Conservation (phyloP, 371 early-diverging fungal species). For the Zopfochytrium polystomum region DNA sequence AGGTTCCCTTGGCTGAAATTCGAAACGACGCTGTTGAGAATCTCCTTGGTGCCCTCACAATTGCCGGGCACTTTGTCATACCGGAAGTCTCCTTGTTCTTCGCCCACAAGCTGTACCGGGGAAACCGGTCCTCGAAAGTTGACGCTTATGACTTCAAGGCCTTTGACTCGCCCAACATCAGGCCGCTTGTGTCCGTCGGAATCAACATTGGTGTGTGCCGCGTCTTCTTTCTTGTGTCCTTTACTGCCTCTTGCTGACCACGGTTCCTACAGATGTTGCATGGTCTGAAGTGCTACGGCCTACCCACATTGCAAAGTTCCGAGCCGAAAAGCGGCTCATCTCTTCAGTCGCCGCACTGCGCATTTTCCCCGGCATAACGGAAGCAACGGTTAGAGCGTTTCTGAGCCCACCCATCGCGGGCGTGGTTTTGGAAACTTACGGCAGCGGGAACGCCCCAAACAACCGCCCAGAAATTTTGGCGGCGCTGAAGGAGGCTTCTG, state of each 20-base stretch:
- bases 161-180: slow-evolving; percentile 92
- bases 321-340: slow-evolving; percentile 77
- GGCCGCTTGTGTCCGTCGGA: slow-evolving; percentile 86
- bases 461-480: slow-evolving; percentile 75
- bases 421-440: slow-evolving; percentile 93
- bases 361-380: slow-evolving; percentile 93
- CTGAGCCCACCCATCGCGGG: slow-evolving; percentile 84
- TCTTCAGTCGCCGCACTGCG: slow-evolving; percentile 85
- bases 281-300: slow-evolving; percentile 89
- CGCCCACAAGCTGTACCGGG: slow-evolving; percentile 89
- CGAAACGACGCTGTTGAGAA: slow-evolving; percentile 97
- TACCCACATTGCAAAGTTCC: slow-evolving; percentile 76
- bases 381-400: slow-evolving; percentile 80
- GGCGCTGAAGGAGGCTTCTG: slow-evolving; percentile 82
- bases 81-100: slow-evolving; percentile 96
- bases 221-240: not conserved
- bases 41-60: slow-evolving; percentile 68
- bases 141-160: slow-evolving; percentile 94
- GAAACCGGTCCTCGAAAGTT: slow-evolving; percentile 90
- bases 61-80: slow-evolving; percentile 91
- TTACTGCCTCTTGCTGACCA: not conserved
- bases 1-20: slow-evolving; percentile 87
- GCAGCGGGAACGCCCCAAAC: slow-evolving; percentile 94
- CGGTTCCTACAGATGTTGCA: slow-evolving; percentile 70
- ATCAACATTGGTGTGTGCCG: slow-evolving; percentile 74